Base-by-base conservation (phyloP, 352 stramenopile species). In the Phytophthora macrochlamydospora region DNA sequence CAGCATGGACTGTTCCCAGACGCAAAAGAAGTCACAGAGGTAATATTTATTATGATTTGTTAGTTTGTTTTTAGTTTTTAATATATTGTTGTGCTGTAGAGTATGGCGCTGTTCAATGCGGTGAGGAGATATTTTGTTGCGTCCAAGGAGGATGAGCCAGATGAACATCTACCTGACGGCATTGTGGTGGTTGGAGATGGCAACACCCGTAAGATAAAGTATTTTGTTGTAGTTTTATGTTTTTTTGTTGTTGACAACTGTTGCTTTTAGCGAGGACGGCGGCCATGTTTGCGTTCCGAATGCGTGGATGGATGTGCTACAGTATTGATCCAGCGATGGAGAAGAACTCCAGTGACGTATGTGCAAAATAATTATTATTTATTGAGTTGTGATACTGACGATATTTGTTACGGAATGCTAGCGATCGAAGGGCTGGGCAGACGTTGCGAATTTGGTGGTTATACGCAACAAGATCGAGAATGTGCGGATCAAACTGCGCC, bases 381-480 rank as follows among this genome's bases (percentile, higher is more conserved):
- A 6, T 40, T 40, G 43, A 45, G 53, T n/a, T 29, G 33, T 60
- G 9, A 31, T 8, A 9, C 18, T 59, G 38, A 66, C 29, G 13
- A 11, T 11, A 11, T 40, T 40, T 40, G 42, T 65, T 11, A 46
- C 78, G 32, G 38, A 29, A 44, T 65, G 13, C 42, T 38, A 90
- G 74, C 76, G 76, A 0, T 79, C 81, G 2, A 59, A 76, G 2
- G 56, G 72, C 4, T 94, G 87, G 87, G 42, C 63, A 6, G 49
- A 65, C 3, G 78, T 94, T 32, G 58, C 65, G 6, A 94, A 94
- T 60, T 68, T 94, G 24, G 79, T 93, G 9, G 78, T 89, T 51
- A 76, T 94, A 38, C 75, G 81, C 65, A 91, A 92, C 67, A 94
- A 94, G 62, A 93, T 94, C 46, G 83, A 94, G 49, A 89, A 93